Evolutionary conservation across 1,284 basidiomycete genomes (phyloP), one percentile per base, ranked within the genome.

Genomic region (Quambalaria eucalypti): DNA sequence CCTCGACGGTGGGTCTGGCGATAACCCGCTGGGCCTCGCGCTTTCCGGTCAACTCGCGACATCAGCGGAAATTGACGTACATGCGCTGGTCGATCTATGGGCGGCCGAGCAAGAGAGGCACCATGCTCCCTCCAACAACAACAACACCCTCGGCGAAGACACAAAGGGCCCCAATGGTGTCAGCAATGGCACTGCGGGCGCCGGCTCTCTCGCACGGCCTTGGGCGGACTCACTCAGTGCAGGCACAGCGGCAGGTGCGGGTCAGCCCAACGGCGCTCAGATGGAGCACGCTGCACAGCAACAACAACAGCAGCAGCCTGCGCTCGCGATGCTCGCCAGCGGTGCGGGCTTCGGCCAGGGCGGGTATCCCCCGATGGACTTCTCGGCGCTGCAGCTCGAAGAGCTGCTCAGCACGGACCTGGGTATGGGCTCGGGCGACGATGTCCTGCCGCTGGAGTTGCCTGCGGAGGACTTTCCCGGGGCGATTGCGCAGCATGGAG

Each of bases 321-420:
- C 36, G 4, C 16, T 5, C 10, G 16, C 36, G 36, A 39, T 21
- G 31, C 31, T 9, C 31, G 31, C 31, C 31, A n/a, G 31, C 31
- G 31, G 31, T n/a, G 31, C 9, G 9, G 31, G 31, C 31, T 8
- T 8, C 31, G 31, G 31, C 36, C 5, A 21, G 4, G 36, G 36
- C 36, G 10, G 10, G 16, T 4, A 10, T 3, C 42, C 42, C n/a
- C 19, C 42, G 25, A 46, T 46, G 42, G 42, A 26, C 21, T 46
- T 46, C 42, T 46, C 42, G 2, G 42, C 42, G 14, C 42, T 46
- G 2, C 42, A 46, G 42, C 42, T 46, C 42, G 42, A 46, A 21
- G 42, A 46, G 21, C 42, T 46, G 16, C 42, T 46, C 42, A 19
- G 16, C 12, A 21, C 42, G 4, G 42, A 46, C 21, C 19, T 46